Evolutionary conservation across 1,284 basidiomycete species (phyloP).

Genomic region (Moniliophthora roreri): DNA sequence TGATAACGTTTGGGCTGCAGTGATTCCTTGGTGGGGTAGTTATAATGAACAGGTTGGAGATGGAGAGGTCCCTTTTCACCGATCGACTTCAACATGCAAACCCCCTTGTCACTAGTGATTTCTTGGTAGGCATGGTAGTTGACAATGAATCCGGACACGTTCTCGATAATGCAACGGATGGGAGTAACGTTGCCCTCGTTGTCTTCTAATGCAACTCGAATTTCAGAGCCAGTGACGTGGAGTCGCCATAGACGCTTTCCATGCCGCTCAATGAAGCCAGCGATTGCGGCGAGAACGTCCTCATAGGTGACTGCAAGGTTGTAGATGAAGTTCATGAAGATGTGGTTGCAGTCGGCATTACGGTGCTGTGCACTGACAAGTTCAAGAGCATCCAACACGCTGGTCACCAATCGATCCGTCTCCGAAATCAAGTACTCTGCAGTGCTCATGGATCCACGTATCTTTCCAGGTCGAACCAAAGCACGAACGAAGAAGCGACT

Average conservation of each 20-base stretch:
- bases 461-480: conserved; percentile 92
- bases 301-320: conserved; percentile 94
- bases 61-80: conserved; percentile 93
- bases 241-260: conserved; percentile 98
- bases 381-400: conserved; percentile 93
- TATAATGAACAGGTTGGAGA: conserved; percentile 87
- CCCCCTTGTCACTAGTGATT: conserved; percentile 93
- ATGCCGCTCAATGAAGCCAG: conserved; percentile 97
- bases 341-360: conserved; percentile 93
- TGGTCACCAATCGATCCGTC: conserved; percentile 95
- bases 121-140: conserved; percentile 99
- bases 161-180: conserved; percentile 97
- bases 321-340: conserved; percentile 98
- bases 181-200: conserved; percentile 91
- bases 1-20: conserved; percentile 98
- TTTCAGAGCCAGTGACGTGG: conserved; percentile 97
- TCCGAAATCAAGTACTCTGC: conserved; percentile 98
- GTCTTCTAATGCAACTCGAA: conserved; percentile 93
- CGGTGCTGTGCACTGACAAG: conserved; percentile 86
- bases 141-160: conserved; percentile 98
- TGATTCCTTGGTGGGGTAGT: conserved; percentile 98
- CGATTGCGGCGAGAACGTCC: conserved; percentile 92
- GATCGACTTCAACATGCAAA: conserved; percentile 93
- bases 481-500: conserved; percentile 98
- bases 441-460: conserved; percentile 88